Percentiles rank a stretch among this genome's conserved stretches.
These are phyloP conservation scores for Chamaecrista fasciculata DNA, from an alignment of 306 rosid species.

Conservation along the genomic window DNA sequence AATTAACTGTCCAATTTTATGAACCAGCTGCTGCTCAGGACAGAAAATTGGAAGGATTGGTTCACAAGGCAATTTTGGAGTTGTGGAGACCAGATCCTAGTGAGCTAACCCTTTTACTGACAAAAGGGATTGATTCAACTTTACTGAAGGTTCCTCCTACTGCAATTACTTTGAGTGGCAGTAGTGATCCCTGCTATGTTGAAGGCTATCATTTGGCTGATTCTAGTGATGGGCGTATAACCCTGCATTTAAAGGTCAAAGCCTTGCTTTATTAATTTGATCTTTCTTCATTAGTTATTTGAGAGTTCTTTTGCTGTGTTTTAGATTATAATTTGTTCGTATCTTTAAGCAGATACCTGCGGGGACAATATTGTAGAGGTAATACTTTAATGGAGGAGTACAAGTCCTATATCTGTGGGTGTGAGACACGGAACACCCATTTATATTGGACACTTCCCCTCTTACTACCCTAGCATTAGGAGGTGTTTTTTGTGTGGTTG, in stretches of 20 bases:
- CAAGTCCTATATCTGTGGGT: background rate
- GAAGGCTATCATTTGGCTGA: conserved; percentile 98
- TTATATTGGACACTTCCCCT: no score
- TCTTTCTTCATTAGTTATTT: conserved; percentile 10
- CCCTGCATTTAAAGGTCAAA: conserved; percentile 89
- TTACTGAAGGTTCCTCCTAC: conserved; percentile 94
- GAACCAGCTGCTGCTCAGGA: conserved; percentile 99
- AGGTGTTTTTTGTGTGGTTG: no score
- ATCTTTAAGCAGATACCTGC: conserved; percentile 17
- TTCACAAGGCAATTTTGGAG: conserved; percentile 98
- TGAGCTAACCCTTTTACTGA: conserved; percentile 84
- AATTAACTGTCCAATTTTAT: conserved; percentile 93
- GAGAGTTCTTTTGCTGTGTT: background rate
- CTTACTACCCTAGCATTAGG: no score
- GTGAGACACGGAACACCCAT: background rate
- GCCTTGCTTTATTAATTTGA: conserved; percentile 16
- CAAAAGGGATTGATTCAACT: conserved; percentile 87
- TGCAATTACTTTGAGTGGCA: conserved; percentile 91
- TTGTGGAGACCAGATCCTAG: conserved; percentile 98
- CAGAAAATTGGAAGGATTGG: conserved; percentile 94
- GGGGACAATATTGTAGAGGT: background rate
- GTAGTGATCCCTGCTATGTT: conserved; percentile 97
- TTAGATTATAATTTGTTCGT: background rate
- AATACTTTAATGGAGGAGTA: background rate
- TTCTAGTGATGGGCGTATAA: conserved; percentile 83